Percentiles rank a stretch among this genome's conserved stretches.
Evolutionary conservation across 2,329 filamentous ascomycete species (phyloP).

Genomic region (Aspergillus candidus): DNA sequence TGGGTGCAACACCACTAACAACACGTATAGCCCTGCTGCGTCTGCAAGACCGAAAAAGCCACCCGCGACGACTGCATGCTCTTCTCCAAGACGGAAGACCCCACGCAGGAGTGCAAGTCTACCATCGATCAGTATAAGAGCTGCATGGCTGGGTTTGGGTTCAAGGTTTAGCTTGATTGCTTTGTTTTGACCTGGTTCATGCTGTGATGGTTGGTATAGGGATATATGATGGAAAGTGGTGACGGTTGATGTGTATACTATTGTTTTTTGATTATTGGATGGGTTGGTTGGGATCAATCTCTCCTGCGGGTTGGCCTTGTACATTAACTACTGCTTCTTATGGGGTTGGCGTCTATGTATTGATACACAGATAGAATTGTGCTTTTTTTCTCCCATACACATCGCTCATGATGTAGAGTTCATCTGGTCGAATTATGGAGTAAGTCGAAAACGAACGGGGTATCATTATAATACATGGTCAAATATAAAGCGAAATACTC

Average conservation of each 20-base stretch:
- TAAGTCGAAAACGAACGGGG: slow-evolving; percentile 14
- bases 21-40: slow-evolving; percentile 74
- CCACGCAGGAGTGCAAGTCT: slow-evolving; percentile 70
- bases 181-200: slow-evolving; percentile 11
- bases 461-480: slow-evolving; percentile 20
- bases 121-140: slow-evolving; percentile 78
- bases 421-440: no score
- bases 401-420: no score
- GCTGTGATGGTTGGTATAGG: no score
- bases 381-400: no score
- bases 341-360: no score
- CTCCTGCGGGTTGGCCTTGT: not conserved
- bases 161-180: slow-evolving; percentile 49
- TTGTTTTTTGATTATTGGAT: no score
- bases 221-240: no score
- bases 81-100: slow-evolving; percentile 78
- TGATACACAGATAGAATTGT: no score
- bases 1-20: not conserved
- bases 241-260: no score
- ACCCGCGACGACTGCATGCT: slow-evolving; percentile 98
- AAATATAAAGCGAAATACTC: slow-evolving; percentile 2
- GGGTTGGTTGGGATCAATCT: no score
- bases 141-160: slow-evolving; percentile 93
- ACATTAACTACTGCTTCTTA: slow-evolving; percentile 3
- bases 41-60: slow-evolving; percentile 92